Conservation (phyloP, 257 asterid genomes). For the Verbascum thapsus region DNA sequence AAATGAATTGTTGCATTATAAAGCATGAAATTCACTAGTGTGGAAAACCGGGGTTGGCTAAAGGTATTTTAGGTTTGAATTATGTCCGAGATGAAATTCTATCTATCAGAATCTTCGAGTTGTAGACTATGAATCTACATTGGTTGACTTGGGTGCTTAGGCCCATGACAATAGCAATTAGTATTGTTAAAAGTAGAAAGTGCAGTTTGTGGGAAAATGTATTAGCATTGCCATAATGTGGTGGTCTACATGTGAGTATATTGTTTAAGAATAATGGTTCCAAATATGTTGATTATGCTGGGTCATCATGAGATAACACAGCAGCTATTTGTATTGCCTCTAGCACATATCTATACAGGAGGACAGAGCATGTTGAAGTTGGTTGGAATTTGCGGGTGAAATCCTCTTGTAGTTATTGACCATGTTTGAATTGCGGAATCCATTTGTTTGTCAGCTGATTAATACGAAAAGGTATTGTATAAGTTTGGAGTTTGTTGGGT, state of each 20-base stretch:
- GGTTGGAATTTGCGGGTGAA: neutral
- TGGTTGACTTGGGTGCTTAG: neutral
- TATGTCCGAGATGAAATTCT: neutral
- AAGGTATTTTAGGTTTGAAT: neutral
- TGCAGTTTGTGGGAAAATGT: neutral
- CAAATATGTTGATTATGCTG: no score
- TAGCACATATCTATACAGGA: neutral
- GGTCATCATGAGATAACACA: neutral
- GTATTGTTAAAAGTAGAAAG: neutral
- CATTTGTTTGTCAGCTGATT: neutral
- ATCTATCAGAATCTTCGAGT: neutral
- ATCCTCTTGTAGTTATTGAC: neutral
- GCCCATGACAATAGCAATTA: neutral
- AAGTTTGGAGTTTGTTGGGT: neutral
- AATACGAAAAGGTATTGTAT: neutral
- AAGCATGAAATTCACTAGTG: no score
- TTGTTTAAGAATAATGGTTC: no score
- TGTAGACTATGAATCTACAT: neutral
- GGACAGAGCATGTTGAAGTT: neutral
- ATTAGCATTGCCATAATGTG: neutral
- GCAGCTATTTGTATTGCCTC: neutral
- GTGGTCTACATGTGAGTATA: neutral
- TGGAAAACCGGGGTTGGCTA: neutral
- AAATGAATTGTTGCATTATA: neutral
- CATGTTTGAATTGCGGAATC: neutral